These are phyloP conservation scores for Colletotrichum sp. DNA, from an alignment of 2,329 filamentous ascomycete species.

Conservation along the genomic window DNA sequence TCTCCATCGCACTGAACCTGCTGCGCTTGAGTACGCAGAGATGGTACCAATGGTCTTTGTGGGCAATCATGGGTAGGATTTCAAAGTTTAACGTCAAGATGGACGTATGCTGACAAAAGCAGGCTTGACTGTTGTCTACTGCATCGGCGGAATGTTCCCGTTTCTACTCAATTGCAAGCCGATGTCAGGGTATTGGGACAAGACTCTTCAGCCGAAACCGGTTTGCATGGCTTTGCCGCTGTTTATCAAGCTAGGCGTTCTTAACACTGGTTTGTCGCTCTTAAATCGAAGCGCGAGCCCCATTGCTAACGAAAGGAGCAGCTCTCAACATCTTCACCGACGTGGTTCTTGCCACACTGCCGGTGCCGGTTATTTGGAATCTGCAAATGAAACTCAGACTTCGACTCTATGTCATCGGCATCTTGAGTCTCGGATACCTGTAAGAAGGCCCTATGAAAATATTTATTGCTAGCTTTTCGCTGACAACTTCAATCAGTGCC, in stretches of 20 bases:
- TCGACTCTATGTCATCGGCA: slow-evolving; percentile 42
- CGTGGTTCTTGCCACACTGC: slow-evolving; percentile 43
- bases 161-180: slow-evolving; percentile 26
- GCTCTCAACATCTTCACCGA: slow-evolving; percentile 47
- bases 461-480: not conserved
- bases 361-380: slow-evolving; percentile 44
- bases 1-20: slow-evolving; percentile 26
- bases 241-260: slow-evolving; percentile 47
- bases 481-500: slow-evolving; percentile 27
- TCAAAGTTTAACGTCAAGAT: not conserved
- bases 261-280: not conserved
- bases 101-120: not conserved
- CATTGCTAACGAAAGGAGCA: not conserved
- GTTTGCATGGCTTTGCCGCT: slow-evolving; percentile 19
- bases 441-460: slow-evolving; percentile 17
- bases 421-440: slow-evolving; percentile 48
- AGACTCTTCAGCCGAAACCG: not conserved
- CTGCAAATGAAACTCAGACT: slow-evolving; percentile 40
- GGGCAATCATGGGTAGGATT: slow-evolving; percentile 22
- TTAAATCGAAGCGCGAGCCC: no score
- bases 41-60: slow-evolving; percentile 29
- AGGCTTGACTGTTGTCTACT: slow-evolving; percentile 24
- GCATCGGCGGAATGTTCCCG: slow-evolving; percentile 22
- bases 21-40: slow-evolving; percentile 23
- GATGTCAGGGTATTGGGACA: slow-evolving; percentile 25